Base-by-base conservation (phyloP, 2,329 filamentous ascomycete genomes). In the Lizonia empirigonia region DNA sequence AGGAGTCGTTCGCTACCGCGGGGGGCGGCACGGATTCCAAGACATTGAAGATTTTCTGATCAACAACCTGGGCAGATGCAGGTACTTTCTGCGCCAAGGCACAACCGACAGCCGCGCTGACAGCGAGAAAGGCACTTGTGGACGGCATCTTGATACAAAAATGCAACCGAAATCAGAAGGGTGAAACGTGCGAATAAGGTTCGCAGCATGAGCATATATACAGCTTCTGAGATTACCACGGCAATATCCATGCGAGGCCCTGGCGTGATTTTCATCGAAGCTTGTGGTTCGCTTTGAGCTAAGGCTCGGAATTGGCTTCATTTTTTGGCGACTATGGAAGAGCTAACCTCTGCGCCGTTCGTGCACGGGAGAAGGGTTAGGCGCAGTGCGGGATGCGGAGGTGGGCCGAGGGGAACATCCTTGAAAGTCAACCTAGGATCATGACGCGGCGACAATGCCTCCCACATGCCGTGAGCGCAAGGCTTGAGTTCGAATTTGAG, bases 31-130 rank as follows among this genome's bases (percentile, higher is more conserved):
- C 62, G 16, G 38, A 46, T 2, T 44, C 34, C 41, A 64, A 49
- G 8, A 62, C 62, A 29, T 64, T 64, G 51, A 64, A 64, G 24
- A 29, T 47, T 39, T 54, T 60, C 44, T 63, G 62, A 48, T 64
- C 44, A 15, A 64, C 35, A 16, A 64, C 30, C 45, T 63, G 60
- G n/a, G 62, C 62, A 47, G 53, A 33, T 40, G 54, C 47, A 49
- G 62, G 62, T 52, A 64, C 49, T 13, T 19, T 44, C 33, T 59
- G 60, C 19, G 59, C 60, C 8, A 63, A 52, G 23, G 55, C 56
- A 44, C 41, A 38, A 4, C 47, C 23, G 20, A 55, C 38, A 49
- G 55, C 41, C 24, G 47, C 45, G 45, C 54, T 47, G 35, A 49
- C 50, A 30, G 45, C 44, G 12, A 58, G 12, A 23, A 56, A 33